These are phyloP conservation scores for Hypholoma fasciculare DNA, from an alignment of 768 basidiomycete species.

Conservation along the genomic window DNA sequence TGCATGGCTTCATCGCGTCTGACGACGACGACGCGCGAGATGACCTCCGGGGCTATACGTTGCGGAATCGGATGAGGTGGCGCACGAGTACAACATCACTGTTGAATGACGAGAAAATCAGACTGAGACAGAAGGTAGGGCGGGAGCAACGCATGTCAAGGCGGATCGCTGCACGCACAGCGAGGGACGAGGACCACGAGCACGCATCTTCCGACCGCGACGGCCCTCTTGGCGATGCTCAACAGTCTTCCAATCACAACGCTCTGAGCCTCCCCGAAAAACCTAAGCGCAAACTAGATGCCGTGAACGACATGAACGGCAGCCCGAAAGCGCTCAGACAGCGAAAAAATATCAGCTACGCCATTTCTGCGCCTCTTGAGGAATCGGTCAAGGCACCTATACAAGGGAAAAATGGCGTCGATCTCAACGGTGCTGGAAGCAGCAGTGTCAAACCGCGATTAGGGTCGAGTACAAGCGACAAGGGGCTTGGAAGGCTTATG, in stretches of 20 bases:
- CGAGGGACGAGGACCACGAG: conserved; percentile 42
- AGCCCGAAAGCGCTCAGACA: conserved; percentile 68
- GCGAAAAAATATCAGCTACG: conserved; percentile 73
- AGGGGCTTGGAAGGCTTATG: conserved; percentile 78
- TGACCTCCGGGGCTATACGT: conserved; percentile 35
- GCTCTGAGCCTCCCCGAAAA: conserved; percentile 33
- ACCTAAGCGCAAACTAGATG: conserved; percentile 43
- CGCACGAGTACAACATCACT: conserved; percentile 2
- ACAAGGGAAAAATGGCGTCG: conserved; percentile 27
- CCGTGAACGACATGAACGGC: conserved; percentile 51
- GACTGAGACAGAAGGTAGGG: conserved; percentile 16
- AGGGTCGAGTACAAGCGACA: conserved; percentile 80
- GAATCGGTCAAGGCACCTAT: conserved; percentile 55
- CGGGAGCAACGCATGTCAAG: conserved; percentile 28
- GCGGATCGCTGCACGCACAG: conserved; percentile 27
- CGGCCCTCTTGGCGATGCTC: conserved; percentile 56
- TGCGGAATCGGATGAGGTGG: conserved; percentile 40
- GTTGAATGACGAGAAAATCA: conserved; percentile 11
- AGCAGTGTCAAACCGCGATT: conserved; percentile 40
- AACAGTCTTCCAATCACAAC: conserved; percentile 44
- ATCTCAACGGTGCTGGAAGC: conserved; percentile 31
- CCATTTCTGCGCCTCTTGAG: conserved; percentile 77
- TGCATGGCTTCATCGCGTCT: conserved; percentile 29
- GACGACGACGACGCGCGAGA: conserved; percentile 47
- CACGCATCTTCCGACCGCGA: conserved; percentile 54